Conservation (phyloP, 2,329 filamentous ascomycete species). For the Colletotrichum agaves region DNA sequence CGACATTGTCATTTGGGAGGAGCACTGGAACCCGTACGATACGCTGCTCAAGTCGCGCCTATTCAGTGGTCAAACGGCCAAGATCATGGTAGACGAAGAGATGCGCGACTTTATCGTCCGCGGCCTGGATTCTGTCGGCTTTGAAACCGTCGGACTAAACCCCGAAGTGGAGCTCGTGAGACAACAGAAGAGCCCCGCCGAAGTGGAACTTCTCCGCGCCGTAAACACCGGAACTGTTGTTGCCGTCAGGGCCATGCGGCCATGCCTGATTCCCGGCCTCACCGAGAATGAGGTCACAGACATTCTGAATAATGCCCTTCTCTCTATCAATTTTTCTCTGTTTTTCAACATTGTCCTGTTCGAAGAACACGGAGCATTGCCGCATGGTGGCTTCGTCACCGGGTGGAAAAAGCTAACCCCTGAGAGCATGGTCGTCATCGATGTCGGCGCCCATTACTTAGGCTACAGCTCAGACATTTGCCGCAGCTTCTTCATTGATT, state of each 20-base stretch:
- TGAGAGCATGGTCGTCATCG: conserved; percentile 70
- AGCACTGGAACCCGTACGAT: conserved; percentile 72
- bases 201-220: conserved; percentile 67
- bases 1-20: conserved; percentile 69
- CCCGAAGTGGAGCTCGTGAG: conserved; percentile 67
- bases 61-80: conserved; percentile 47
- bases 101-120: conserved; percentile 72
- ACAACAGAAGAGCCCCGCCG: conserved; percentile 66
- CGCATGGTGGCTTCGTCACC: conserved; percentile 64
- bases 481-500: conserved; percentile 67
- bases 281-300: conserved; percentile 67
- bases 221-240: conserved; percentile 73
- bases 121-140: conserved; percentile 63
- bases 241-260: conserved; percentile 66
- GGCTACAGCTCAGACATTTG: conserved; percentile 74
- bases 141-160: conserved; percentile 64
- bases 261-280: conserved; percentile 65
- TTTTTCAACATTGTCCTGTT: conserved; percentile 75
- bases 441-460: conserved; percentile 69
- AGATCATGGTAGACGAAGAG: conserved; percentile 73
- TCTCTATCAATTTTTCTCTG: conserved; percentile 63
- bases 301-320: conserved; percentile 65
- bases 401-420: conserved; percentile 61
- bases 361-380: conserved; percentile 63
- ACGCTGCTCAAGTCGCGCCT: conserved; percentile 60